These are phyloP conservation scores for Apiospora sp. DNA, from an alignment of 2,329 filamentous ascomycete genomes.

Conservation along the genomic window DNA sequence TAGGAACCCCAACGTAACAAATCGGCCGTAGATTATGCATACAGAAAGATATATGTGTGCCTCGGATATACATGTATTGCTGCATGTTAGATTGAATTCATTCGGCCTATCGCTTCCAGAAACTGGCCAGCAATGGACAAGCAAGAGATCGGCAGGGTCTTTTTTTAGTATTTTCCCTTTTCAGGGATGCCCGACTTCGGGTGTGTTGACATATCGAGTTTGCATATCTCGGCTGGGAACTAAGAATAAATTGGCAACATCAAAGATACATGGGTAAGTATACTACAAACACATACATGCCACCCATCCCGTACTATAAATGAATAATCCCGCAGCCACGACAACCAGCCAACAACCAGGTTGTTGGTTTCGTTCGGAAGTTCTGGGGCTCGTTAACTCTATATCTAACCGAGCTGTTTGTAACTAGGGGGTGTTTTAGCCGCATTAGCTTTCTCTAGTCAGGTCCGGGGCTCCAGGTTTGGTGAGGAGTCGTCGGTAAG, in stretches of 20 bases:
- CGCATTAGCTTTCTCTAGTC: neutral
- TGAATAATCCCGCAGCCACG: neutral
- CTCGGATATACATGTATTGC: neutral
- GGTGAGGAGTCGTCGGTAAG: neutral
- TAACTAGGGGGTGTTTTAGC: neutral
- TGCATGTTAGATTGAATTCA: neutral
- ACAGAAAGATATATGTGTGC: neutral
- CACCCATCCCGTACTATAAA: neutral
- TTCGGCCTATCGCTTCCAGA: neutral
- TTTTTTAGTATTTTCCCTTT: neutral
- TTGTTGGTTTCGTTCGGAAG: neutral
- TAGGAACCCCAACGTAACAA: neutral
- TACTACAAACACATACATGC: neutral
- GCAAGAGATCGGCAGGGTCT: neutral
- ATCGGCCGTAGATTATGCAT: neutral
- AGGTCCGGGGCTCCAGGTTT: slow-evolving; percentile 5
- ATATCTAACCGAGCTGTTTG: neutral
- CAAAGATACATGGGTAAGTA: neutral
- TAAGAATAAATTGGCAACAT: neutral
- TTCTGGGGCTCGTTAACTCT: neutral
- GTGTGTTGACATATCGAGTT: neutral
- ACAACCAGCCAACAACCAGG: neutral
- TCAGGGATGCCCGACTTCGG: neutral
- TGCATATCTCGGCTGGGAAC: neutral
- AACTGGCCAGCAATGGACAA: neutral